Conservation (phyloP, 805 yeast species). For the Ogataea thermomethanolica region DNA sequence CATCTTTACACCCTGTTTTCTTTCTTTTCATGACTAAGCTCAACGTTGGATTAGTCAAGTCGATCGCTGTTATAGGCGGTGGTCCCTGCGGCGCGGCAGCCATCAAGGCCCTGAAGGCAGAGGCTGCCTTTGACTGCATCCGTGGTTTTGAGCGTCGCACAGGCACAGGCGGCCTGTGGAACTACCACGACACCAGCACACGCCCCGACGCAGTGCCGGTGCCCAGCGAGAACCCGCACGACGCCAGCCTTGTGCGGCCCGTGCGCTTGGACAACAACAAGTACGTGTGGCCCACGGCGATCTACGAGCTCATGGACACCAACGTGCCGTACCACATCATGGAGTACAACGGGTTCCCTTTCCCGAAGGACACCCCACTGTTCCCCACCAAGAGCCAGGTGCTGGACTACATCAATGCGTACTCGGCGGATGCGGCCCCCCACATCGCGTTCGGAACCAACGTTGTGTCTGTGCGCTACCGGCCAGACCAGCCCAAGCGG, state of each 20-base stretch:
- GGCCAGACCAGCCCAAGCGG: conserved; percentile 15
- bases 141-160: conserved; percentile 58
- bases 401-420: conserved; percentile 50
- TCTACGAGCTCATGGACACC: conserved; percentile 67
- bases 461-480: conserved; percentile 41
- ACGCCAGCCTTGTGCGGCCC: conserved; percentile 11
- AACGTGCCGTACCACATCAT: conserved; percentile 63
- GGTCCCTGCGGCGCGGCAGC: conserved; percentile 74
- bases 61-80: conserved; percentile 71
- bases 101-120: conserved; percentile 60
- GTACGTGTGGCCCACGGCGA: conserved; percentile 48
- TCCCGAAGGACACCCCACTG: conserved; percentile 42
- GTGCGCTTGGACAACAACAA: conserved; percentile 6
- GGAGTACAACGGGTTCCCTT: conserved; percentile 59
- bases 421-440: conserved; percentile 41
- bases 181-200: conserved; percentile 41
- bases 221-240: conserved; percentile 31
- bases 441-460: conserved; percentile 44
- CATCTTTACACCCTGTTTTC: conserved; percentile 6
- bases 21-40: conserved; percentile 9
- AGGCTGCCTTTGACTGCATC: conserved; percentile 42
- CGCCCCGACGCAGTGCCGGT: conserved; percentile 16
- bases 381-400: conserved; percentile 63
- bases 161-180: conserved; percentile 79
- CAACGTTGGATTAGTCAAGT: conserved; percentile 12